phyloP scores from a whole-genome alignment of 2,329 filamentous ascomycete species.

The Amylocarpus encephaloides region DNA sequence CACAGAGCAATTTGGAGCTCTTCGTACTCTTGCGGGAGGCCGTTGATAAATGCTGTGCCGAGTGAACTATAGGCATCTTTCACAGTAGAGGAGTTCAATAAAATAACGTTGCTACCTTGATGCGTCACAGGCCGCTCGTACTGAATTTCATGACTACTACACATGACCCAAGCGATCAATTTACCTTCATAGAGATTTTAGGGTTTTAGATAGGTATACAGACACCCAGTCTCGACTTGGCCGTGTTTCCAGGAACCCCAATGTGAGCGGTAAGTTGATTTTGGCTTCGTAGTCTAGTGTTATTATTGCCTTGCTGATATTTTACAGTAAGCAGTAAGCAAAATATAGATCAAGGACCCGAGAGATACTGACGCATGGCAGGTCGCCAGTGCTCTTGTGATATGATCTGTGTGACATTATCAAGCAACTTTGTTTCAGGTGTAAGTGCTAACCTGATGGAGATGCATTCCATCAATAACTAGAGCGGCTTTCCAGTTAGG shows the following conservation, averaged over 20 bases:
- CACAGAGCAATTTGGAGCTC: too few species aligned
- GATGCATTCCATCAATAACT: conserved; percentile 3
- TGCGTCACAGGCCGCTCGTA: too few species aligned
- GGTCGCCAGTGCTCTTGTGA: not conserved
- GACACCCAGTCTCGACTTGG: not conserved
- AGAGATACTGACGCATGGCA: not conserved
- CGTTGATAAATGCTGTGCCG: too few species aligned
- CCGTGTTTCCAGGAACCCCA: conserved; percentile 9
- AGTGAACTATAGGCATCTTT: too few species aligned
- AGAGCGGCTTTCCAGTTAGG: conserved; percentile 1
- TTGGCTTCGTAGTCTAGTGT: not conserved
- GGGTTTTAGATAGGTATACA: too few species aligned
- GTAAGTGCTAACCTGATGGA: conserved; percentile 1
- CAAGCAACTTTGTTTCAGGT: not conserved
- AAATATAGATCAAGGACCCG: not conserved
- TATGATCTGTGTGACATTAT: not conserved
- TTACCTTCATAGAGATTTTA: too few species aligned
- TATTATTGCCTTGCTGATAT: conserved; percentile 5
- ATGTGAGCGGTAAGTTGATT: conserved; percentile 17
- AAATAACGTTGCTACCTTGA: too few species aligned
- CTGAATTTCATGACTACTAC: too few species aligned
- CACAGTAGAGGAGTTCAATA: too few species aligned
- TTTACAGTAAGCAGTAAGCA: conserved; percentile 16
- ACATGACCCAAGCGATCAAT: too few species aligned
- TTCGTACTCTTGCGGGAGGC: too few species aligned